Evolutionary conservation across 2,329 filamentous ascomycete genomes (phyloP).

Genomic region (Penicillium sumatraense): DNA sequence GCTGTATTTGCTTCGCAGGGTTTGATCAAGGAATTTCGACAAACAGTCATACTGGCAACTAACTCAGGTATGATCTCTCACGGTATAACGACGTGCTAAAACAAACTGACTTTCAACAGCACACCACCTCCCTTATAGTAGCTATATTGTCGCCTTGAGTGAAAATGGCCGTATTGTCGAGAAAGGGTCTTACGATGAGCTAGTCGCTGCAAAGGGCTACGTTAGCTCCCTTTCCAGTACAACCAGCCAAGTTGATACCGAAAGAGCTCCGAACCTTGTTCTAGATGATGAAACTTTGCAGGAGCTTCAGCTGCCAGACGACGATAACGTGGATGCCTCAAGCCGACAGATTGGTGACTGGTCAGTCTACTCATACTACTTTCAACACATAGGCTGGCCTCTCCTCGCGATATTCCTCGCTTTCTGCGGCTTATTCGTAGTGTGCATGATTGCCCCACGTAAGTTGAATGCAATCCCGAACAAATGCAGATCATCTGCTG

Average conservation of each 20-base stretch:
- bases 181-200: constrained; percentile 32
- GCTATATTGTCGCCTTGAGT: constrained; percentile 36
- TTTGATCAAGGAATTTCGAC: constrained; percentile 34
- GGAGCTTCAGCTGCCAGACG: constrained; percentile 23
- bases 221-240: constrained; percentile 5
- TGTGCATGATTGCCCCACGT: constrained; percentile 34
- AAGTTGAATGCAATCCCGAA: not conserved
- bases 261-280: constrained; percentile 10
- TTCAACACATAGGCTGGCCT: constrained; percentile 29
- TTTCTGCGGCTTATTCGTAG: constrained; percentile 24
- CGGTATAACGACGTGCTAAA: no score
- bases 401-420: constrained; percentile 20
- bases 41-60: constrained; percentile 40
- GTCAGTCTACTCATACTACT: constrained; percentile 38
- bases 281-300: constrained; percentile 27
- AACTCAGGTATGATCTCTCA: constrained; percentile 30
- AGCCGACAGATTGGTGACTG: constrained; percentile 38
- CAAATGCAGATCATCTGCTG: not conserved
- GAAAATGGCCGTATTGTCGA: constrained; percentile 31
- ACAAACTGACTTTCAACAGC: constrained; percentile 15
- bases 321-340: constrained; percentile 15
- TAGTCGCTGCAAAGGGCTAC: constrained; percentile 28
- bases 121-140: constrained; percentile 32
- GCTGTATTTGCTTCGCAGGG: constrained; percentile 45
- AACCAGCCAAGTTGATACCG: not conserved